Evolutionary conservation across 345 rosid genomes (phyloP).

Genomic region (Eucalyptus dawsonii): DNA sequence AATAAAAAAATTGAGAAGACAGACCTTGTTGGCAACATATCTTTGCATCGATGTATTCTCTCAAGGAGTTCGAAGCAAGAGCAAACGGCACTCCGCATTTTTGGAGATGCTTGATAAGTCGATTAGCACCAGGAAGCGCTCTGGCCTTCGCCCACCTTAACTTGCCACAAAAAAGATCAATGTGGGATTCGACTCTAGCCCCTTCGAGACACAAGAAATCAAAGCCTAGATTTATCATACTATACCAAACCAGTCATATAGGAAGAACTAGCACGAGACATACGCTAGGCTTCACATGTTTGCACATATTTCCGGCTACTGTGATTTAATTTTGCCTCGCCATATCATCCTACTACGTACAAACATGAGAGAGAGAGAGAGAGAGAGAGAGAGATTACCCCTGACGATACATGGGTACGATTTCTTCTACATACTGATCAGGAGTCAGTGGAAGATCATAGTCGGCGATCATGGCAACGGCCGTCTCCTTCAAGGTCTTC

Average conservation of each 20-base stretch:
- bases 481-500: slow-evolving; percentile 17
- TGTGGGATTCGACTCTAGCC: background rate
- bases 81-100: slow-evolving; percentile 20
- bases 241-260: background rate
- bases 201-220: background rate
- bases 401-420: slow-evolving; percentile 20
- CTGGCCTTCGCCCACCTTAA: slow-evolving; percentile 19
- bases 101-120: slow-evolving; percentile 23
- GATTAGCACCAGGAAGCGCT: slow-evolving; percentile 29
- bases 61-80: slow-evolving; percentile 31
- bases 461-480: slow-evolving; percentile 15
- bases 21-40: slow-evolving; percentile 16
- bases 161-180: background rate
- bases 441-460: slow-evolving; percentile 27
- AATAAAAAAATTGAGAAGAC: background rate
- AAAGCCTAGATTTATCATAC: background rate
- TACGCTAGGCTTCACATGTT: background rate
- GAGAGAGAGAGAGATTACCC: slow-evolving; percentile 2
- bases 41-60: slow-evolving; percentile 22
- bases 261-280: background rate
- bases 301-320: background rate
- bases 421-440: slow-evolving; percentile 11
- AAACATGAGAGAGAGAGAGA: background rate
- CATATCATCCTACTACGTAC: background rate
- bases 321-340: background rate